Conservation (phyloP, 2,329 filamentous ascomycete species). For the Colletotrichum sp. region DNA sequence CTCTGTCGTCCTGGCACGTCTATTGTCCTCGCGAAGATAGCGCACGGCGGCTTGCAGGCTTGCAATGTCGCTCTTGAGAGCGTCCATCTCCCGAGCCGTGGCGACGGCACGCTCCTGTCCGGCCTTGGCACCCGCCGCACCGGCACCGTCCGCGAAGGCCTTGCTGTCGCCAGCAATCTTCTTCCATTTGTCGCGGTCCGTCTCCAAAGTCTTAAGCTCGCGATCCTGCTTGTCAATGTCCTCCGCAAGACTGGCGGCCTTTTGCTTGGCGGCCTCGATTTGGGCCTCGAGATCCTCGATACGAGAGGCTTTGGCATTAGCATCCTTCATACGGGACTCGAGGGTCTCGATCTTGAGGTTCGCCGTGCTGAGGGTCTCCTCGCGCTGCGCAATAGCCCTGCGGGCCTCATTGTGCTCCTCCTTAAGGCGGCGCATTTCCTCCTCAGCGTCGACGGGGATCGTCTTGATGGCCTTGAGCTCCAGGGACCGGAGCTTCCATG, state of each 20-base stretch:
- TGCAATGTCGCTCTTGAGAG: slow-evolving; percentile 71
- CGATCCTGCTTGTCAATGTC: slow-evolving; percentile 71
- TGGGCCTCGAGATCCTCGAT: slow-evolving; percentile 69
- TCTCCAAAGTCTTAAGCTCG: slow-evolving; percentile 68
- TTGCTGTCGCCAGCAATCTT: slow-evolving; percentile 69
- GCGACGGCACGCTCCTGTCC: slow-evolving; percentile 72
- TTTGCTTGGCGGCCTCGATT: slow-evolving; percentile 57
- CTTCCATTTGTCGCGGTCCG: slow-evolving; percentile 73
- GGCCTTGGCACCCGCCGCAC: slow-evolving; percentile 55
- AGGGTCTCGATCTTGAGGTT: slow-evolving; percentile 94
- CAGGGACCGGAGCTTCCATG: slow-evolving; percentile 83
- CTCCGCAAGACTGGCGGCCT: slow-evolving; percentile 60
- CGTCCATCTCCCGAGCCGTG: slow-evolving; percentile 75
- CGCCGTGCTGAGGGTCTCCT: slow-evolving; percentile 84
- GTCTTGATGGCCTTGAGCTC: slow-evolving; percentile 84
- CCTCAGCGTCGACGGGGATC: slow-evolving; percentile 81
- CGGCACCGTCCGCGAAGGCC: slow-evolving; percentile 56
- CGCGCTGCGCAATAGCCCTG: slow-evolving; percentile 72
- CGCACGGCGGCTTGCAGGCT: slow-evolving; percentile 69
- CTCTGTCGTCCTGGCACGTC: slow-evolving; percentile 63
- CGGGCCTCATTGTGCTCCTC: slow-evolving; percentile 82
- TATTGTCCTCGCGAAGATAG: slow-evolving; percentile 71
- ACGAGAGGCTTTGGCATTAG: slow-evolving; percentile 74
- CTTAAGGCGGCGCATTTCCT: slow-evolving; percentile 80
- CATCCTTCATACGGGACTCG: slow-evolving; percentile 85